Base-by-base conservation (phyloP, 805 yeast genomes). In the Yamadazyma akitaensis region DNA sequence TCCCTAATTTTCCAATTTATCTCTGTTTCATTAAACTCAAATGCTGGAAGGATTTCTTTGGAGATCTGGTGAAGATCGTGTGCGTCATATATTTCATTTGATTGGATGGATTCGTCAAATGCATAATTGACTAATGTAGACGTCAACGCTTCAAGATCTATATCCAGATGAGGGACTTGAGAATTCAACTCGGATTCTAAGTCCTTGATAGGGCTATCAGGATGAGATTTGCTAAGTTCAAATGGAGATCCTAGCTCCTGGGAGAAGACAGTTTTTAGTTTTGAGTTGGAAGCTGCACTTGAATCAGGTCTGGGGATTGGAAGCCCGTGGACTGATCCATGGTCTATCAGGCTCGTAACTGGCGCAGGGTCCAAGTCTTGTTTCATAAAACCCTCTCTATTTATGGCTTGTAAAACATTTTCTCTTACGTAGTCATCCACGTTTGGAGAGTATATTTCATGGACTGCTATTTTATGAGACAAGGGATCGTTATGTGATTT, bases 1-100 rank as follows among this genome's bases (percentile, higher is more conserved):
- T 91, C 96, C 58, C 99, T 75, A 0, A 57, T 54, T 18, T 71
- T 65, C 99, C 99, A 94, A 60, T 94, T 94, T 48, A 76, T 75
- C 59, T 94, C 99, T 0, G 96, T 85, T 62, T 94, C 99, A 57
- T 84, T 73, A 5, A 84, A 85, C 8, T 73, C 77, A 56, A 92
- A 90, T 12, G 55, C 53, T 1, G 67, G 64, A 8, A 40, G 24
- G 11, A 48, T 24, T 19, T 35, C 19, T 18, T 55, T 45, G 5
- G 63, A 25, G 3, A 51, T 43, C 13, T 46, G 49, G 30, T 51
- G 40, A 13, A 72, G 43, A 2, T 51, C 50, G 17, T 60, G 59
- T 3, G 51, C 40, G 54, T 32, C 58, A 11, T 60, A 60, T 34
- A 72, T 54, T 40, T 67, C 53, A 6, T 64, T 50, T 0, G 77